Evolutionary conservation across 495 filamentous ascomycete genomes (phyloP), one percentile per base, ranked within the genome.

Genomic region (Glarea lozoyensis): DNA sequence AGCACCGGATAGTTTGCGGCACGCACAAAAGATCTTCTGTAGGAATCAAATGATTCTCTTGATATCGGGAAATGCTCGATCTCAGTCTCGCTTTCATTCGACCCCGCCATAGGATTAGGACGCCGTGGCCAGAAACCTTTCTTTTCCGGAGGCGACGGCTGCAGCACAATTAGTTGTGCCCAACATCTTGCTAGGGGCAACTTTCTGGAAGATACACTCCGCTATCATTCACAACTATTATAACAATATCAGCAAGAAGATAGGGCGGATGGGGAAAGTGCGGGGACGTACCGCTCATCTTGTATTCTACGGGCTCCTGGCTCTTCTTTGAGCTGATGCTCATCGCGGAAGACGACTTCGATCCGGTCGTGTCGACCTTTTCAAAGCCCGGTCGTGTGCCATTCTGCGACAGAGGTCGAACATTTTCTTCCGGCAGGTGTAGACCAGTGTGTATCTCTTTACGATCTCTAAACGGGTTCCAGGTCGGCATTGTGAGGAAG

Each of bases 61-160:
- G 92, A 95, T 63, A 98, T 98, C 40, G 83, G 86, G 63, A 98
- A 98, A 17, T 86, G 89, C 55, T 97, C 92, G 56, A 88, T 86
- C 45, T 90, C 84, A 54, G 80, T 71, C 42, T 88, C 66, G 42
- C 81, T 72, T 53, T 81, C 64, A 50, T 63, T 84, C 6, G 84
- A 84, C 1, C 80, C 76, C 50, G 72, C 74, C 10, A 76, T 76
- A 7, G 81, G 78, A 32, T 68, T 70, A 19, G 83, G 78, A 31
- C 81, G 82, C 55, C 71, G 73, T 31, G 79, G 78, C 93, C 89
- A 98, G 54, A 88, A 82, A 46, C 78, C 71, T 55, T 82, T 84
- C 53, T 85, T 87, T 57, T 96, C 92, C 17, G 31, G 12, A 34
- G 81, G 73, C 0, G 92, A 90, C 15, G 92, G 96, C 22, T 92